Conservation (phyloP, 2,329 filamentous ascomycete genomes). For the Cladophialophora bantiana region DNA sequence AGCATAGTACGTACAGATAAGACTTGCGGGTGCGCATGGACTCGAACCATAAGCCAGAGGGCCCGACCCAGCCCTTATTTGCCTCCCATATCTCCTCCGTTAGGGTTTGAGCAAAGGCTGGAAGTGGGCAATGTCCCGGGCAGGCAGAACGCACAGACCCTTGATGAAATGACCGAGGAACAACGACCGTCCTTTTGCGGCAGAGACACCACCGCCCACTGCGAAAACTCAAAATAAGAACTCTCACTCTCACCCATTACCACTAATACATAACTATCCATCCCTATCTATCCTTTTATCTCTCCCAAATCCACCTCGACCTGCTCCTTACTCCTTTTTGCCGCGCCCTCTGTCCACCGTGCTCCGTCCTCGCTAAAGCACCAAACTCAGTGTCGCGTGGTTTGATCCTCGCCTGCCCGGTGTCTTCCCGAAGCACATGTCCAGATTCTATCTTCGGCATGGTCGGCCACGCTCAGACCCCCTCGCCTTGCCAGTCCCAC, state of each 20-base stretch:
- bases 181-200: not conserved
- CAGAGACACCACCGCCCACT: not conserved
- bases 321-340: not conserved
- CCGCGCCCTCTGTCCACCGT: not conserved
- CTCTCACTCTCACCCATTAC: too few species aligned
- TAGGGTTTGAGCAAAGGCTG: not conserved
- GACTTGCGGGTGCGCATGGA: not conserved
- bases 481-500: not conserved
- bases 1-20: not conserved
- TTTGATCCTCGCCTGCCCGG: conserved; percentile 7
- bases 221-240: too few species aligned
- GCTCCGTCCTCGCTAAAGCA: not conserved
- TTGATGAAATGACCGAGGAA: not conserved
- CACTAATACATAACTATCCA: not conserved
- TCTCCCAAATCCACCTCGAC: not conserved
- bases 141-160: not conserved
- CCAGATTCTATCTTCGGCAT: conserved; percentile 22
- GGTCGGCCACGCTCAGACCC: not conserved
- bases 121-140: conserved; percentile 13
- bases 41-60: not conserved
- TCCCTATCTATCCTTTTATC: not conserved
- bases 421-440: conserved; percentile 19
- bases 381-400: conserved; percentile 11
- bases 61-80: not conserved
- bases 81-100: not conserved